Evolutionary conservation across 2,329 filamentous ascomycete species (phyloP), one percentile per base, ranked within the genome.

Genomic region (Scedosporium apiospermum): DNA sequence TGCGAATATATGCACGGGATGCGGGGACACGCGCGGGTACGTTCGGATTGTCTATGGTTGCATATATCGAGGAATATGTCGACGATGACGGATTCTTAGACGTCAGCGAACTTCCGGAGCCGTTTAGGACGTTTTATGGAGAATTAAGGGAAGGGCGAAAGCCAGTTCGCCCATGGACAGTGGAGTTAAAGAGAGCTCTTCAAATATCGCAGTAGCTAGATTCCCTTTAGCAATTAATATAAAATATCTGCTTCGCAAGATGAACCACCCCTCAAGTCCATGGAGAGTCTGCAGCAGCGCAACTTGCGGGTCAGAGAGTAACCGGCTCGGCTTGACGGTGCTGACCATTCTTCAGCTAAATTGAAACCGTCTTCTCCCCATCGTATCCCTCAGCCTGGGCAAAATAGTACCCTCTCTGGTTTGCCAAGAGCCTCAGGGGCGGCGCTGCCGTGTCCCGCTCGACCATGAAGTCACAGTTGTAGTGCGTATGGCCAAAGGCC

Each of bases 401-500:
- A 55, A 55, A 55, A 42, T 41, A 60, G 46, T 68, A 67, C 10
- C 75, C 75, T 63, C 71, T 71, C 66, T 78, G 74, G 63, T 79
- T 78, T 27, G 64, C 62, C 7, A 65, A 26, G 12, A 65, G 51
- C 21, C 21, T 55, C 51, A 55, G 51, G 21, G 51, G 21, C 10
- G 51, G 14, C n/a, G 21, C 46, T 1, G 59, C 57, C 51, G 62
- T 63, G 26, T 53, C 69, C 57, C 62, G 59, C 4, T 68, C 68
- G 14, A 74, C 71, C 6, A 64, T 57, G 61, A 75, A 78, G 60
- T 74, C 71, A 66, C 73, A 77, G 65, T 76, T 78, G 65, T 71
- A 78, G 67, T 81, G 78, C 12, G 78, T 81, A 66, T 81, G 78
- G 2, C 78, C 77, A 69, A 79, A 80, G 2, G 74, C 78, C 78